Conservation (phyloP, 2,329 filamentous ascomycete species). For the Exutisphaerella laricina region DNA sequence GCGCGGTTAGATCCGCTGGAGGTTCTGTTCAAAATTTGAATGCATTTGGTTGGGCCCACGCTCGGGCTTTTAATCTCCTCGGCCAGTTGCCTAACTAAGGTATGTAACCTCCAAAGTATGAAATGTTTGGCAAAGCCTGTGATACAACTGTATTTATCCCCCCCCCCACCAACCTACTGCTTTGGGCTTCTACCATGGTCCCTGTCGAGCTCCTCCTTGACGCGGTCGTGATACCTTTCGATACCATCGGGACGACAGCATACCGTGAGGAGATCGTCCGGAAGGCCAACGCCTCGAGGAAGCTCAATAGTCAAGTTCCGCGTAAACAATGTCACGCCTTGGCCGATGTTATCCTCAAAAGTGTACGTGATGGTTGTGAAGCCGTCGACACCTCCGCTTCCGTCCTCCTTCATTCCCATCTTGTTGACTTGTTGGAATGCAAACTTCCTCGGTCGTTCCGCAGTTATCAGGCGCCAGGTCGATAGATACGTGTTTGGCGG, state of each 20-base stretch:
- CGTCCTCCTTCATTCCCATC: slow-evolving; percentile 11
- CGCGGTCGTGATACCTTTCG: slow-evolving; percentile 15
- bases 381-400: slow-evolving; percentile 8
- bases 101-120: too few relatives aligned
- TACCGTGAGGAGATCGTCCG: slow-evolving; percentile 13
- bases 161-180: too few relatives aligned
- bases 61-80: too few relatives aligned
- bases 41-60: too few relatives aligned
- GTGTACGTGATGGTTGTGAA: slow-evolving; percentile 14
- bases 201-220: slow-evolving; percentile 13
- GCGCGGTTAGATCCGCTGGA: too few relatives aligned
- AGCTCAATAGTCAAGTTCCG: slow-evolving; percentile 14
- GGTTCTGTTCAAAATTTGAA: too few relatives aligned
- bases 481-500: slow-evolving; percentile 12
- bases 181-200: slow-evolving; percentile 7
- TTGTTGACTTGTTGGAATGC: slow-evolving; percentile 13
- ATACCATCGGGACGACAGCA: slow-evolving; percentile 12
- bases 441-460: slow-evolving; percentile 10
- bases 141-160: too few relatives aligned
- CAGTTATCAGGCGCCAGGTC: slow-evolving; percentile 10
- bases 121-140: too few relatives aligned
- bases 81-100: too few relatives aligned
- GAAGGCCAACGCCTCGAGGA: slow-evolving; percentile 9
- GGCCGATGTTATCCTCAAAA: slow-evolving; percentile 14
- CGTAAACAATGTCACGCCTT: slow-evolving; percentile 14